phyloP scores from a whole-genome alignment of 2,329 filamentous ascomycete species.

The Phaeosphaeria sp. region DNA sequence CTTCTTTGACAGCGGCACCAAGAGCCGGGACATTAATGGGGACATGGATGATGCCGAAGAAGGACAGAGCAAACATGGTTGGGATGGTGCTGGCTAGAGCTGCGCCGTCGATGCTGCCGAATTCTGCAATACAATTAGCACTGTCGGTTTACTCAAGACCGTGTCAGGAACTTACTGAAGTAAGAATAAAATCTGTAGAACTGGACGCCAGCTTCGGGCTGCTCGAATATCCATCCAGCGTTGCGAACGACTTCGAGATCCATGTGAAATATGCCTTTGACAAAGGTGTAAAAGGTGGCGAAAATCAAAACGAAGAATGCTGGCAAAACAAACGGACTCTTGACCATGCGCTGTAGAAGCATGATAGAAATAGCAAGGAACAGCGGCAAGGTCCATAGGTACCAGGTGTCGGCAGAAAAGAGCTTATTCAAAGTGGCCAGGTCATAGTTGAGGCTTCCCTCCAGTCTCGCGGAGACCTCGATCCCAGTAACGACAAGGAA shows the following conservation, averaged over 20 bases:
- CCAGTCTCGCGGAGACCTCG: constrained; percentile 88
- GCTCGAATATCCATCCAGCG: constrained; percentile 89
- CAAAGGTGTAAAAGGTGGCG: constrained; percentile 78
- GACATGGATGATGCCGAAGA: constrained; percentile 96
- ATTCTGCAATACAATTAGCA: constrained; percentile 61
- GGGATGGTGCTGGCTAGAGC: constrained; percentile 86
- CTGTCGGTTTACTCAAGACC: background rate
- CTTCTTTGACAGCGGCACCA: constrained; percentile 87
- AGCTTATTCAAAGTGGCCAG: constrained; percentile 77
- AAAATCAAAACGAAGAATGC: constrained; percentile 84
- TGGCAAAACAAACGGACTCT: constrained; percentile 85
- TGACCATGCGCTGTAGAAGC: constrained; percentile 75
- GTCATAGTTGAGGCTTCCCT: constrained; percentile 85
- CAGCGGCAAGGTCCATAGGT: constrained; percentile 84
- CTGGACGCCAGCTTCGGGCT: constrained; percentile 81
- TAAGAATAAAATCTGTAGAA: constrained; percentile 99
- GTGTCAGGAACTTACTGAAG: constrained; percentile 70
- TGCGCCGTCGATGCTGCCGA: constrained; percentile 80
- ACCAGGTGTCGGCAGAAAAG: constrained; percentile 74
- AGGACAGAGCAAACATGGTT: constrained; percentile 95
- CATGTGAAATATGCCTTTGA: constrained; percentile 72
- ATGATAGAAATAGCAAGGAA: constrained; percentile 77
- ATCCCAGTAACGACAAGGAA: constrained; percentile 91
- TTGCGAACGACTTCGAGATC: constrained; percentile 71
- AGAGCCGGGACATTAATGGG: constrained; percentile 97